Conservation (phyloP, 768 basidiomycete genomes). For the Lentinula raphanica region DNA sequence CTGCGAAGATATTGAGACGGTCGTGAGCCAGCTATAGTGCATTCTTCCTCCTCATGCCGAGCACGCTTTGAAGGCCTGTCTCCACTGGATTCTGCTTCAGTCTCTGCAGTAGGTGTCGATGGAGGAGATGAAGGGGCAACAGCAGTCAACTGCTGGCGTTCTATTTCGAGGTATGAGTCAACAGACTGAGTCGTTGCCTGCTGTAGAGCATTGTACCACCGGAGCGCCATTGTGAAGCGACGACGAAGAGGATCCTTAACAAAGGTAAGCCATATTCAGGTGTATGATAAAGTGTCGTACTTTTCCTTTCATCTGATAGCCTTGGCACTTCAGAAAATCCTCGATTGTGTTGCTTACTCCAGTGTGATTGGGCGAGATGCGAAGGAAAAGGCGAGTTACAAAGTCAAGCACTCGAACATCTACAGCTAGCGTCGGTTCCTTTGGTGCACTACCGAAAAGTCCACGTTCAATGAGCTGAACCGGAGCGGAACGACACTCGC, state of each 20-base stretch:
- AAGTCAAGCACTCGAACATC: too few relatives aligned
- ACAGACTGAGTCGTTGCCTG: too few relatives aligned
- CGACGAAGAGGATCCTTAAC: constrained; percentile 18
- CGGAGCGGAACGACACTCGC: constrained; percentile 10
- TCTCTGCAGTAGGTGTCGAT: not conserved
- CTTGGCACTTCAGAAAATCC: too few relatives aligned
- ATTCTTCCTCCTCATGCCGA: not conserved
- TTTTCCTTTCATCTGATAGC: too few relatives aligned
- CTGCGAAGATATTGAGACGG: constrained; percentile 18
- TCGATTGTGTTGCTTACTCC: too few relatives aligned
- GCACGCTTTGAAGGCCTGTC: not conserved
- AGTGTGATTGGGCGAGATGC: too few relatives aligned
- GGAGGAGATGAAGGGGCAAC: not conserved
- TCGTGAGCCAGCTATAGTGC: not conserved
- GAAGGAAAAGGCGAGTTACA: too few relatives aligned
- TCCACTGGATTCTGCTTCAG: not conserved
- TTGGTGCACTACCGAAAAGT: too few relatives aligned
- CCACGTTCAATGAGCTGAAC: too few relatives aligned
- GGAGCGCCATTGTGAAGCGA: constrained; percentile 20
- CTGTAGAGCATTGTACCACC: constrained; percentile 20
- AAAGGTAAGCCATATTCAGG: not conserved
- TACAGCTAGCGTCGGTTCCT: too few relatives aligned
- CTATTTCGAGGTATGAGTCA: too few relatives aligned
- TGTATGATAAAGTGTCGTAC: constrained; percentile 12
- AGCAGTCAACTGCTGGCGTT: not conserved